Evolutionary conservation across 495 filamentous ascomycete species (phyloP).

Genomic region (Pyrenula massariospora): DNA sequence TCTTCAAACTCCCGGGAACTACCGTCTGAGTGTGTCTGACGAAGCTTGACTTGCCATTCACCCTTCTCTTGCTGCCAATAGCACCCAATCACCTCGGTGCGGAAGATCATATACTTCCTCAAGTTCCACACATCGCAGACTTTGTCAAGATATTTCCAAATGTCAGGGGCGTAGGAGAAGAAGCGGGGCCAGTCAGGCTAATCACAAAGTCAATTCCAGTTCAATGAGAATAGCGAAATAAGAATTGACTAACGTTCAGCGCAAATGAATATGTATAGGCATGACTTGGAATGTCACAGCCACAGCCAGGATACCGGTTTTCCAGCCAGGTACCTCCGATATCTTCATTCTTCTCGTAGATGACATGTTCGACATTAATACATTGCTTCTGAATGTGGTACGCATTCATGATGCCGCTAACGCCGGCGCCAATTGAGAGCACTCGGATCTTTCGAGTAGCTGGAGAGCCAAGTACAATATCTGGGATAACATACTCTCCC

Average conservation of each 20-base stretch:
- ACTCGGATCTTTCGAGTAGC: not conserved
- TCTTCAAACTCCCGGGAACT: conserved; percentile 2
- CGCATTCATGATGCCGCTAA: not conserved
- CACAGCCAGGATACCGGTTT: conserved; percentile 40
- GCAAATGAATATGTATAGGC: conserved; percentile 25
- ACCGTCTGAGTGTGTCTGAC: not conserved
- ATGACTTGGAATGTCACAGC: conserved; percentile 20
- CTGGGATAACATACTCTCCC: not conserved
- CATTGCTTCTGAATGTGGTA: not conserved
- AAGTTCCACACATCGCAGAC: conserved; percentile 12
- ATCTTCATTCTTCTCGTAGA: conserved; percentile 27
- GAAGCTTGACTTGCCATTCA: conserved; percentile 4
- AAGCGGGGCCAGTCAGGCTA: conserved; percentile 6
- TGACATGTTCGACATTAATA: not conserved
- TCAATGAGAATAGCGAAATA: not conserved
- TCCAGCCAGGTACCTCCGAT: conserved; percentile 35
- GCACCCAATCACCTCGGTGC: conserved; percentile 8
- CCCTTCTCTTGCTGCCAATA: conserved; percentile 7
- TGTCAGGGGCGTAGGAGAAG: conserved; percentile 5
- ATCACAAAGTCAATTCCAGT: not conserved
- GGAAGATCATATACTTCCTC: conserved; percentile 13
- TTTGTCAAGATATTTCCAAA: conserved; percentile 12
- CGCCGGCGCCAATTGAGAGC: not conserved
- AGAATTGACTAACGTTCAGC: conserved; percentile 4
- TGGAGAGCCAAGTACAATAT: not conserved